These are phyloP conservation scores for Penicillium vulpinum DNA, from an alignment of 2,329 filamentous ascomycete species.

Conservation along the genomic window DNA sequence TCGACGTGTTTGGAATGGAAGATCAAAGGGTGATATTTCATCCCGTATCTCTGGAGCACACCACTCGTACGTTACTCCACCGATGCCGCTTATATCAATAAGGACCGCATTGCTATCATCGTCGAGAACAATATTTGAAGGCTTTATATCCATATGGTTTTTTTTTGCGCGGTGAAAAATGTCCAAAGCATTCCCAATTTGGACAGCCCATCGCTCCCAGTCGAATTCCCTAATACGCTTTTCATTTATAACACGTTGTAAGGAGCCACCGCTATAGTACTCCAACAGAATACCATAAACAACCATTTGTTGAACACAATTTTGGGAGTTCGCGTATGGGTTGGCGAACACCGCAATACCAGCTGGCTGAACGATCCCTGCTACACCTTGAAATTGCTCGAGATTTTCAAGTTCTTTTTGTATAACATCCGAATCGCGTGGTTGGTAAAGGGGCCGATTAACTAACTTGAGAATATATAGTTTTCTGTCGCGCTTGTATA, in stretches of 20 bases:
- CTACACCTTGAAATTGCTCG: slow-evolving; percentile 13
- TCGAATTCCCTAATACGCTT: slow-evolving; percentile 6
- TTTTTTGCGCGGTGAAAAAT: slow-evolving; percentile 13
- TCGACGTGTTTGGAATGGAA: slow-evolving; percentile 21
- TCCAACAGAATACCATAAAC: slow-evolving; percentile 22
- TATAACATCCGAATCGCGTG: slow-evolving; percentile 18
- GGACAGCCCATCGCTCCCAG: slow-evolving; percentile 20
- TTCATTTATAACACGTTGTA: slow-evolving; percentile 15
- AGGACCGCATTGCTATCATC: slow-evolving; percentile 14
- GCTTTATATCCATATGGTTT: slow-evolving; percentile 24
- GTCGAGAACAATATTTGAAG: slow-evolving; percentile 24
- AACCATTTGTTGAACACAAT: slow-evolving; percentile 11
- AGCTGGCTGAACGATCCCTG: slow-evolving; percentile 19
- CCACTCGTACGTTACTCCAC: slow-evolving; percentile 22
- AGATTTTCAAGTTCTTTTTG: slow-evolving; percentile 23
- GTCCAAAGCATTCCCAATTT: slow-evolving; percentile 18
- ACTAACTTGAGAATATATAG: slow-evolving; percentile 20
- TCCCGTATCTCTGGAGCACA: slow-evolving; percentile 23
- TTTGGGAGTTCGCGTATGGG: slow-evolving; percentile 15
- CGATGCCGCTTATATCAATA: slow-evolving; percentile 26
- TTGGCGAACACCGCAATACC: slow-evolving; percentile 19
- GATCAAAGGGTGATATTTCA: slow-evolving; percentile 18
- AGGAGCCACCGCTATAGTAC: slow-evolving; percentile 17
- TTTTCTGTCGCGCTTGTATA: slow-evolving; percentile 2
- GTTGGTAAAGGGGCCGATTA: slow-evolving; percentile 18